These are phyloP conservation scores for Fusarium albidum DNA, from an alignment of 2,329 filamentous ascomycete genomes.

Conservation along the genomic window DNA sequence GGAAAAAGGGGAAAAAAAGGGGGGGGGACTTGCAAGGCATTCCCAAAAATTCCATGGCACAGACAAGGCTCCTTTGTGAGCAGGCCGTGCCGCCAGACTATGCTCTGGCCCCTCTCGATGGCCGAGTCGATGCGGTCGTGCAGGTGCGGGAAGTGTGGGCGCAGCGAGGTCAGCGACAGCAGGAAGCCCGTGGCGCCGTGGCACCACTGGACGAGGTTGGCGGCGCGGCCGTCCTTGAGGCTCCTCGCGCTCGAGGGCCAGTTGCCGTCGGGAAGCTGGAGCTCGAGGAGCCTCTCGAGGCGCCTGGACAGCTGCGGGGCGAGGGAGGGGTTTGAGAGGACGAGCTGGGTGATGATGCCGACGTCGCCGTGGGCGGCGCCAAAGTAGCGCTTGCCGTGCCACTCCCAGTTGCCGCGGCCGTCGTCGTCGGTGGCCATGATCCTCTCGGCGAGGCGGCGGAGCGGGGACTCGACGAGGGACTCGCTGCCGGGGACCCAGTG, in stretches of 20 bases:
- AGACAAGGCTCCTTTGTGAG: conserved; percentile 71
- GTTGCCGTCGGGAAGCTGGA: conserved; percentile 69
- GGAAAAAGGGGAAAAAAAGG: conserved; percentile 29
- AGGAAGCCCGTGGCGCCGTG: conserved; percentile 73
- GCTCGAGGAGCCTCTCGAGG: conserved; percentile 63
- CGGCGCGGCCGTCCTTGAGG: conserved; percentile 52
- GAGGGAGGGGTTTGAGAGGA: conserved; percentile 63
- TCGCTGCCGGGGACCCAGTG: conserved; percentile 61
- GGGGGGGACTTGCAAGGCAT: conserved; percentile 63
- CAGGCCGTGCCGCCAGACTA: conserved; percentile 65
- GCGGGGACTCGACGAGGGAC: conserved; percentile 59
- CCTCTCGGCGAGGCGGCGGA: conserved; percentile 64
- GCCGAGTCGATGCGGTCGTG: conserved; percentile 60
- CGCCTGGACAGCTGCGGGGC: conserved; percentile 62
- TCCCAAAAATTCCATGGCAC: conserved; percentile 72
- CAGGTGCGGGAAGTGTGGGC: conserved; percentile 63
- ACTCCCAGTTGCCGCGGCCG: conserved; percentile 63
- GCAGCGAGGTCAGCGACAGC: conserved; percentile 63
- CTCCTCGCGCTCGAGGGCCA: conserved; percentile 63
- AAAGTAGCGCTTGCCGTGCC: conserved; percentile 68
- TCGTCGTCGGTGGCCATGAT: conserved; percentile 62
- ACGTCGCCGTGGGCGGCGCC: conserved; percentile 74
- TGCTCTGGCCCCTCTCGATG: conserved; percentile 58
- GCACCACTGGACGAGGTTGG: conserved; percentile 68
- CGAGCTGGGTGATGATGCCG: conserved; percentile 75